Conservation (phyloP, 441 rosid species). For the Viola pubescens region DNA sequence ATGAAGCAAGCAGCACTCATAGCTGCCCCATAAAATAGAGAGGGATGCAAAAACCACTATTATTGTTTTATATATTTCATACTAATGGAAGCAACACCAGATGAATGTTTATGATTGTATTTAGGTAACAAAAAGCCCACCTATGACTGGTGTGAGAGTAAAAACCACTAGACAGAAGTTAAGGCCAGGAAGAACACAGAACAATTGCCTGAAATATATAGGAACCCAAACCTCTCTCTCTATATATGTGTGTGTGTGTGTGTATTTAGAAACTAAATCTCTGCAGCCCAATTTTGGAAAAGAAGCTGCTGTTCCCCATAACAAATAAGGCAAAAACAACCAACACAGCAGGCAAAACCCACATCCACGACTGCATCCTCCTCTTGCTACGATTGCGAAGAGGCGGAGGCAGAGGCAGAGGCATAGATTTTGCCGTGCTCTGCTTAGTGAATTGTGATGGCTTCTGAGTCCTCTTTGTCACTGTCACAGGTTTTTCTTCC, state of each 20-base stretch:
- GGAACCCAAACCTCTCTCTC: neutral
- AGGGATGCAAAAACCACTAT: no score
- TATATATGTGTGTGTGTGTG: neutral
- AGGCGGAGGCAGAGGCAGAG: constrained; percentile 52
- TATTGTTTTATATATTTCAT: no score
- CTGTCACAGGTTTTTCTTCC: constrained; percentile 29
- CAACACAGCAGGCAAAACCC: constrained; percentile 37
- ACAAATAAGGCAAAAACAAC: constrained; percentile 38
- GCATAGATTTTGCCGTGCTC: constrained; percentile 45
- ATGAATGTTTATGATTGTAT: no score
- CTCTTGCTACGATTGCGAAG: constrained; percentile 63
- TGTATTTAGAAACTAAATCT: constrained; percentile 17
- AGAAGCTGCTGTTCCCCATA: constrained; percentile 40
- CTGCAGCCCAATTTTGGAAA: constrained; percentile 17
- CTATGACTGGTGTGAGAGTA: constrained; percentile 5
- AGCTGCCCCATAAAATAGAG: no score
- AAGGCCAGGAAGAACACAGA: constrained; percentile 7
- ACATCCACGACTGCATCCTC: constrained; percentile 70
- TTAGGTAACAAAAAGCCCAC: neutral
- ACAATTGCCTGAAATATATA: constrained; percentile 21
- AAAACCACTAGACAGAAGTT: constrained; percentile 1
- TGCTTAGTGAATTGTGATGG: constrained; percentile 45
- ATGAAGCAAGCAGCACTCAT: no score
- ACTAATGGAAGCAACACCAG: no score
- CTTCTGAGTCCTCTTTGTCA: constrained; percentile 42